Evolutionary conservation across 179 eudicot species (phyloP), one percentile per base, ranked within the genome.

Genomic region (Drosera spatulata): DNA sequence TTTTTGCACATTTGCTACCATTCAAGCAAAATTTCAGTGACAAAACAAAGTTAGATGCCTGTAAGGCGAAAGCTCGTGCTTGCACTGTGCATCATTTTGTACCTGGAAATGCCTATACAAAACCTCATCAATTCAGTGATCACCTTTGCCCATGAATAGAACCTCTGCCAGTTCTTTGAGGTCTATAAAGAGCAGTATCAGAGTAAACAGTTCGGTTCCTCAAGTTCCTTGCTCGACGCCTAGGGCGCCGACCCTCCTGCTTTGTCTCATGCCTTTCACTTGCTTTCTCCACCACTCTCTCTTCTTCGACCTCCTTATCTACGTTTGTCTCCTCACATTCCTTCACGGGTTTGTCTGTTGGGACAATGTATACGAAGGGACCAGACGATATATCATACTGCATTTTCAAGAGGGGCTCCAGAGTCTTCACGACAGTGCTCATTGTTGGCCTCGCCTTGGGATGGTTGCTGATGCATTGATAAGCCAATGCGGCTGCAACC

Each of bases 381-480:
- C 77, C 82, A 9, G 46, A 60, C 7, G 77, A 77, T 39, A 80
- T 70, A 61, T 84, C 95, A 2, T 71, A 93, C 7, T 77, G 71
- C 60, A 80, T 63, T 33, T 72, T 72, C 72, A 74, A 12, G 3
- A 85, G 49, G 0, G 84, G 76, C 73, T 82, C 91, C 70, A 91
- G 62, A 4, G 77, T 74, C 72, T 82, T 75, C 39, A 88, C 89
- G 63, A 81, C 93, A 12, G 61, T 3, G 54, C 74, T 70, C 98
- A 91, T 91, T 0, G 70, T 65, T 6, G 98, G 98, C 62, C 98
- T 72, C 4, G 69, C 56, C 71, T 81, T 88, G 0, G 96, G 74
- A 1, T 78, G 72, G 72, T 81, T 85, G 80, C 89, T 85, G 50
- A 91, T 55, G 76, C 98, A 91, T 40, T 79, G 89, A 60, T 79